Evolutionary conservation across 2,329 filamentous ascomycete species (phyloP).

Genomic region (Lasiodiplodia theobromae): DNA sequence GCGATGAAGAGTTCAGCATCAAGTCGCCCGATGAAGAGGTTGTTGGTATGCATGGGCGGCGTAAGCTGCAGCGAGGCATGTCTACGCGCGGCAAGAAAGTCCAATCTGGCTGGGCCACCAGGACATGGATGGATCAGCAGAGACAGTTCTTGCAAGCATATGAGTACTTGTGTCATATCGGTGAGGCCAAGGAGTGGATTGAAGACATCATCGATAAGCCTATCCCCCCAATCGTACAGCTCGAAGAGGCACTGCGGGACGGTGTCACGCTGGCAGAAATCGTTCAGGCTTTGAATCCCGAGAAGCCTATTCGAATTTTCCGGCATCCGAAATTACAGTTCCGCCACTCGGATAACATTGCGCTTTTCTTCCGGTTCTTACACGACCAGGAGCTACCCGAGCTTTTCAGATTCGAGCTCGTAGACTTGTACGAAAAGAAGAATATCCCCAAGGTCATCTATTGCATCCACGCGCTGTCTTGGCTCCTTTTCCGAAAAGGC

Average conservation of each 20-base stretch:
- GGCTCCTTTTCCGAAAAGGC: constrained; percentile 94
- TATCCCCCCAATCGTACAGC: constrained; percentile 89
- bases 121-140: constrained; percentile 99
- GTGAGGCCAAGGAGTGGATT: constrained; percentile 99
- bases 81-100: constrained; percentile 61
- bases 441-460: constrained; percentile 99
- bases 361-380: constrained; percentile 91
- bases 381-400: constrained; percentile 92
- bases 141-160: constrained; percentile 96
- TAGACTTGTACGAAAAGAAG: constrained; percentile 99
- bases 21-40: constrained; percentile 83
- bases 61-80: constrained; percentile 77
- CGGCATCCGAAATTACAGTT: constrained; percentile 85
- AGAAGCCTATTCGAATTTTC: constrained; percentile 81
- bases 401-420: constrained; percentile 94
- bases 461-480: constrained; percentile 96
- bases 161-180: constrained; percentile 98
- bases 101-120: constrained; percentile 71
- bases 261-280: constrained; percentile 95
- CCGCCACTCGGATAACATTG: constrained; percentile 97
- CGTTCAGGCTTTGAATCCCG: constrained; percentile 85
- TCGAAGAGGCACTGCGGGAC: constrained; percentile 91
- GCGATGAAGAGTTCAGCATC: constrained; percentile 78
- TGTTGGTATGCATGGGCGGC: constrained; percentile 81
- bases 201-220: constrained; percentile 85